Percentiles rank a stretch among this genome's conserved stretches.
Conservation (phyloP, 139 green algal species). For the Spirogloea muscicola region DNA sequence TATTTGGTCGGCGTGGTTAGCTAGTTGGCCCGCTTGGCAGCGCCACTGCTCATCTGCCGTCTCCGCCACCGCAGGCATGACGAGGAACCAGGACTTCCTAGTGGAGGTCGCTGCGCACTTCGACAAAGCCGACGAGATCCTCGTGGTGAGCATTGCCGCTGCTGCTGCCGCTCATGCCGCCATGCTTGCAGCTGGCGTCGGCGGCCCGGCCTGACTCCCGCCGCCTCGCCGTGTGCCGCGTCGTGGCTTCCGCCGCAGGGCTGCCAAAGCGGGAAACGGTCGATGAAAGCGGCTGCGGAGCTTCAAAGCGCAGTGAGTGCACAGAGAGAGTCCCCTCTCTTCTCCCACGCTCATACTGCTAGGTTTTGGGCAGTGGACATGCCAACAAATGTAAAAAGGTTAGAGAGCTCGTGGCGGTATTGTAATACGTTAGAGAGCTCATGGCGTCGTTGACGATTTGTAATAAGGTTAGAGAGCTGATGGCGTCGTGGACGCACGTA, state of each 20-base stretch:
- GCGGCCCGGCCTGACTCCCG: neutral
- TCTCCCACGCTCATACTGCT: too few species aligned
- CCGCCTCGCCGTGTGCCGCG: neutral
- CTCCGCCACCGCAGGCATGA: conserved; percentile 1
- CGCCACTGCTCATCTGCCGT: neutral
- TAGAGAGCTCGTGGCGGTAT: too few species aligned
- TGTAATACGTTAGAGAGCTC: too few species aligned
- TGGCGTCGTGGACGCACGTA: neutral
- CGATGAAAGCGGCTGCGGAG: conserved; percentile 9
- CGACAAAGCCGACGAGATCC: neutral
- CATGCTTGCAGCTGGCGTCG: neutral
- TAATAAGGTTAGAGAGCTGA: too few species aligned
- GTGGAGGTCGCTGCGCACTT: conserved; percentile 1
- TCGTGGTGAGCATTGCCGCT: conserved; percentile 7
- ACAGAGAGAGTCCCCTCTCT: too few species aligned
- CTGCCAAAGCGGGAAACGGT: conserved; percentile 6
- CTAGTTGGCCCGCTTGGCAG: neutral
- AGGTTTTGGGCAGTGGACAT: too few species aligned
- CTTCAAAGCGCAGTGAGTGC: conserved; percentile 20
- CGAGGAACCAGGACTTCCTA: conserved; percentile 8
- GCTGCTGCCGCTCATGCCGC: neutral
- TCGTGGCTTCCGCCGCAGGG: neutral
- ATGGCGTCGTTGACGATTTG: too few species aligned
- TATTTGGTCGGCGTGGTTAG: neutral
- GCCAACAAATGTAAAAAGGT: too few species aligned